Conservation (phyloP, 352 stramenopile species). For the Aphanomyces stellatus region DNA sequence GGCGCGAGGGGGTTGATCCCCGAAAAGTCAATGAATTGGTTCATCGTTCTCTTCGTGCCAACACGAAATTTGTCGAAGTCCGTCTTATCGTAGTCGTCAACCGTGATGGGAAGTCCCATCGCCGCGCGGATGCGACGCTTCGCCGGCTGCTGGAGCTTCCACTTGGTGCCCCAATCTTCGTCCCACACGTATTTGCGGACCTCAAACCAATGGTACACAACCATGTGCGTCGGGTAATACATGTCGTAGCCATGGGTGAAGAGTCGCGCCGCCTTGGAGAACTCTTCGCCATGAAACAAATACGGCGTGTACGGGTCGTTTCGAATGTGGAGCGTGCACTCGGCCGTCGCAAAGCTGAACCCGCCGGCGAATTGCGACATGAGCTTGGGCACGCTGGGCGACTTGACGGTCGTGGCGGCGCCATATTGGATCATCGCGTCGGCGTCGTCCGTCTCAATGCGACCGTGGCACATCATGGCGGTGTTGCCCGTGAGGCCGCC, state of each 20-base stretch:
- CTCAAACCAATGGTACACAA: slow-evolving; percentile 77
- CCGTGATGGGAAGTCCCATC: slow-evolving; percentile 46
- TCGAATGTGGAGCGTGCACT: slow-evolving; percentile 52
- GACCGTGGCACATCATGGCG: slow-evolving; percentile 68
- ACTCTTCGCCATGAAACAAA: slow-evolving; percentile 76
- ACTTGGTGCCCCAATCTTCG: slow-evolving; percentile 59
- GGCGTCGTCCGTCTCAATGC: slow-evolving; percentile 56
- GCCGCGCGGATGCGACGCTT: slow-evolving; percentile 65
- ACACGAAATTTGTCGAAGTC: slow-evolving; percentile 60
- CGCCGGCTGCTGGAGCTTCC: slow-evolving; percentile 51
- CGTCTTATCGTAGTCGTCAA: slow-evolving; percentile 62
- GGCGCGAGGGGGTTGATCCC: slow-evolving; percentile 59
- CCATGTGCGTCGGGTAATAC: slow-evolving; percentile 59
- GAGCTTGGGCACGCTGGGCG: slow-evolving; percentile 54
- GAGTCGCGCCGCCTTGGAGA: slow-evolving; percentile 60
- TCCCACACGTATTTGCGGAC: slow-evolving; percentile 75
- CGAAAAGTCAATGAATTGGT: slow-evolving; percentile 71
- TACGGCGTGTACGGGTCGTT: slow-evolving; percentile 75
- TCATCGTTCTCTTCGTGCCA: slow-evolving; percentile 65
- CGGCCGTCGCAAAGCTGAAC: slow-evolving; percentile 76
- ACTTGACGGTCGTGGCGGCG: slow-evolving; percentile 52
- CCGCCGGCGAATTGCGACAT: slow-evolving; percentile 72
- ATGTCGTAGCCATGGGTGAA: slow-evolving; percentile 78
- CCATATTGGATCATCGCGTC: slow-evolving; percentile 78
- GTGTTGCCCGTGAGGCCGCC: slow-evolving; percentile 37